Conservation (phyloP, 805 yeast species). For the Starmerella stellata region DNA sequence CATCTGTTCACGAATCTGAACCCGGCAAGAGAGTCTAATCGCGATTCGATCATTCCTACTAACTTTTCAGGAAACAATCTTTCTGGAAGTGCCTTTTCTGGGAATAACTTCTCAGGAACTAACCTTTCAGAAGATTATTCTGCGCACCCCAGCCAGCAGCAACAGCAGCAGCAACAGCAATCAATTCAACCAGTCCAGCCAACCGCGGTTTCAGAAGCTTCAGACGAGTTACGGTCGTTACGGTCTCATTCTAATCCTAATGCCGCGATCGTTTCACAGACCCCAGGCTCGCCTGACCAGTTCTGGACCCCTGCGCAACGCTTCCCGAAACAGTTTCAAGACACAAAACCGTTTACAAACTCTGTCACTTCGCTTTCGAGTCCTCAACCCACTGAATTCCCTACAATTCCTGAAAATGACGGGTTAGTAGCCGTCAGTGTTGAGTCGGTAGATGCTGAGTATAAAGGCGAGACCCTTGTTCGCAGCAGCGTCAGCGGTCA, state of each 20-base stretch:
- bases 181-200: neutral
- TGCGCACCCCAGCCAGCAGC: neutral
- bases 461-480: conserved; percentile 44
- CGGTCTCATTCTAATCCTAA: too few species aligned
- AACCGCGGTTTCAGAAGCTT: neutral
- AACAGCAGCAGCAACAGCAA: neutral
- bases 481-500: conserved; percentile 64
- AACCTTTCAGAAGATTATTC: neutral
- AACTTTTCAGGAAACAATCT: too few species aligned
- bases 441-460: conserved; percentile 63
- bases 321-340: conserved; percentile 10
- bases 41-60: neutral
- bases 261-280: neutral
- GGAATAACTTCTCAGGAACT: neutral
- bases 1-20: conserved; percentile 8
- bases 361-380: conserved; percentile 17
- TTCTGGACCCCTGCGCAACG: conserved; percentile 17
- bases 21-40: conserved; percentile 2
- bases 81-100: neutral
- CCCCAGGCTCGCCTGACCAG: conserved; percentile 13
- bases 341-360: conserved; percentile 14
- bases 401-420: conserved; percentile 17
- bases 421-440: conserved; percentile 59
- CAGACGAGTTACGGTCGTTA: neutral
- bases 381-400: conserved; percentile 15